Base-by-base conservation (phyloP, 75 land plant genomes). In the Cupressus sempervirens region DNA sequence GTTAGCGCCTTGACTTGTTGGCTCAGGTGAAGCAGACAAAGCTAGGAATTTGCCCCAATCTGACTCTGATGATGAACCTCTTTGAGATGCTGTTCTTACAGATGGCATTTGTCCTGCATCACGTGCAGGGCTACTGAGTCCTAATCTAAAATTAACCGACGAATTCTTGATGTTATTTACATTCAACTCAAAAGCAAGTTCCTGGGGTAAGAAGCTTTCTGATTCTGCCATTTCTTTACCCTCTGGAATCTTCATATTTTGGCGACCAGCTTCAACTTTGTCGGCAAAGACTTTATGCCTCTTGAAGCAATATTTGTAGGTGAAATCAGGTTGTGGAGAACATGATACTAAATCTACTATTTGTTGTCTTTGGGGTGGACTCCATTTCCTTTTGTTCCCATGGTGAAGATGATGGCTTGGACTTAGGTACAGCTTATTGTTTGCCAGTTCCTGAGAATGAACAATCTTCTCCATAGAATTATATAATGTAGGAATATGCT, bases 281-380 rank as follows among this genome's bases (percentile, higher is more conserved):
- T 79, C 81, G n/a, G 81, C 81, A 79, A 43, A 79, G 23, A 76
- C 80, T 76, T 43, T 79, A 10, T 79, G 81, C 29, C 46, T 79
- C 0, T 79, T 79, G n/a, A 45, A 79, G 81, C 81, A 45, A 79
- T 45, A 79, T 79, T 45, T 79, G 26, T 50, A 79, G 48, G 20
- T 41, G n/a, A 45, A 43, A 79, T 79, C 81, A n/a, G 45, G 35
- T 30, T 70, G 11, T 70, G 74, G 81, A 45, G 81, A 79, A 43
- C 10, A 40, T 26, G 29, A 26, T 26, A 12, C 30, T 45, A 79
- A 79, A 79, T 38, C 48, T 79, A 32, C 4, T 26, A 23, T 40
- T 20, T 38, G 12, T 79, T 43, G 50, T 45, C 45, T 79, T 45
- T 79, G 81, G 81, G 30, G 38, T 16, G 43, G 41, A 76, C 41